phyloP scores from a whole-genome alignment of 306 rosid genomes.

The Lathyrus tuberosus region DNA sequence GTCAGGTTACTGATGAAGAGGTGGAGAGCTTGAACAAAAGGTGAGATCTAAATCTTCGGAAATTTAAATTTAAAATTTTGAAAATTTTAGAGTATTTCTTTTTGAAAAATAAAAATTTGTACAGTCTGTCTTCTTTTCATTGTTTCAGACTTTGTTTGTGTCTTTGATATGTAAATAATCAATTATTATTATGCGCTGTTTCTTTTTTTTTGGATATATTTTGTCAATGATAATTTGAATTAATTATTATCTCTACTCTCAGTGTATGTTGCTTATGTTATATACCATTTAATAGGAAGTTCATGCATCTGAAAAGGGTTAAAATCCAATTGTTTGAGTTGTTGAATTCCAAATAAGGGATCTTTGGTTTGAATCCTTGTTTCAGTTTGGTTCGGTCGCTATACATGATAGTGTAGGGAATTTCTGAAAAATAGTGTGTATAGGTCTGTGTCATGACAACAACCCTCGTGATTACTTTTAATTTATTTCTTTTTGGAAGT shows the following conservation, averaged over 20 bases:
- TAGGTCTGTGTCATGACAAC: too few relatives aligned
- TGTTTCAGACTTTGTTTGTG: constrained; percentile 17
- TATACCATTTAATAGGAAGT: neutral
- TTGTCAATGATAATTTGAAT: constrained; percentile 1
- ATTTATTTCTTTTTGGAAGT: too few relatives aligned
- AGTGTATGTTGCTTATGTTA: neutral
- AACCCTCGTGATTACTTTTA: too few relatives aligned
- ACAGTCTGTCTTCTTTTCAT: neutral
- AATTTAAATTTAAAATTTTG: constrained; percentile 1
- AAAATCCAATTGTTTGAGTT: neutral
- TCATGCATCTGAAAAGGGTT: neutral
- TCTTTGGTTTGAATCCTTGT: constrained; percentile 17
- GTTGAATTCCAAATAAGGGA: constrained; percentile 37
- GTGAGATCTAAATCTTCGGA: constrained; percentile 67
- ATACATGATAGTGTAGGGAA: too few relatives aligned
- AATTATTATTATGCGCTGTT: neutral
- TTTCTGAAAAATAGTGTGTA: too few relatives aligned
- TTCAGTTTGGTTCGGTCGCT: neutral
- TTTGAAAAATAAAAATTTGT: neutral
- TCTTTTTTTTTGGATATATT: neutral
- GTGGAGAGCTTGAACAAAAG: constrained; percentile 84
- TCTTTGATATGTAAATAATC: constrained; percentile 41
- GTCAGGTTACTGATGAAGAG: constrained; percentile 98
- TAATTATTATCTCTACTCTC: neutral
- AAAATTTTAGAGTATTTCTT: neutral